Evolutionary conservation across 306 rosid genomes (phyloP).

Genomic region (Coriaria nepalensis): DNA sequence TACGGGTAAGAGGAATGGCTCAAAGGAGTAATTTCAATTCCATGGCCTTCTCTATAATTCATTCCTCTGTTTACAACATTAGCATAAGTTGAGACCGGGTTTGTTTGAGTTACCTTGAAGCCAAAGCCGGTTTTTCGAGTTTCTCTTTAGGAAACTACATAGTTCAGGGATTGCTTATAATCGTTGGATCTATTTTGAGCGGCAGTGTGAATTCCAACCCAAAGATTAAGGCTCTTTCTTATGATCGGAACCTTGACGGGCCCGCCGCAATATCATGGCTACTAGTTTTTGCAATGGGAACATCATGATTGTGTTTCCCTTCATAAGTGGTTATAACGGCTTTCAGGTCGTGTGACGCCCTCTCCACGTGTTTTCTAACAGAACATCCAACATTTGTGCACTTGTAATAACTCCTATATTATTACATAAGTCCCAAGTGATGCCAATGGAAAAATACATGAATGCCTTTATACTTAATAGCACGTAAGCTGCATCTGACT

Average conservation of each 20-base stretch:
- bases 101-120: slow-evolving; percentile 42
- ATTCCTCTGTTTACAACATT: slow-evolving; percentile 47
- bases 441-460: neutral
- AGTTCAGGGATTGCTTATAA: slow-evolving; percentile 6
- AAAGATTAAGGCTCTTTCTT: slow-evolving; percentile 93
- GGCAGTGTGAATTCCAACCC: slow-evolving; percentile 58
- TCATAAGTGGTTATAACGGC: slow-evolving; percentile 95
- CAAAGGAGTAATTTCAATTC: slow-evolving; percentile 30
- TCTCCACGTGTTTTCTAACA: slow-evolving; percentile 90
- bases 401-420: slow-evolving; percentile 90
- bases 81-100: slow-evolving; percentile 33
- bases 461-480: too few relatives aligned
- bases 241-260: slow-evolving; percentile 43
- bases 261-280: slow-evolving; percentile 59
- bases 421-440: neutral
- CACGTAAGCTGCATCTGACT: too few relatives aligned
- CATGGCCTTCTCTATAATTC: slow-evolving; percentile 27
- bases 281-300: slow-evolving; percentile 69
- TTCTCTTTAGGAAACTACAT: slow-evolving; percentile 14
- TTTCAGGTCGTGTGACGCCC: slow-evolving; percentile 96
- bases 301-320: slow-evolving; percentile 92
- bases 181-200: slow-evolving; percentile 43
- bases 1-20: slow-evolving; percentile 58
- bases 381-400: slow-evolving; percentile 95
- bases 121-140: slow-evolving; percentile 32